A percentile compares a stretch with the other conserved stretches of the same genome.
These are phyloP conservation scores for Epichloe sp. DNA, from an alignment of 2,329 filamentous ascomycete genomes.

Conservation along the genomic window DNA sequence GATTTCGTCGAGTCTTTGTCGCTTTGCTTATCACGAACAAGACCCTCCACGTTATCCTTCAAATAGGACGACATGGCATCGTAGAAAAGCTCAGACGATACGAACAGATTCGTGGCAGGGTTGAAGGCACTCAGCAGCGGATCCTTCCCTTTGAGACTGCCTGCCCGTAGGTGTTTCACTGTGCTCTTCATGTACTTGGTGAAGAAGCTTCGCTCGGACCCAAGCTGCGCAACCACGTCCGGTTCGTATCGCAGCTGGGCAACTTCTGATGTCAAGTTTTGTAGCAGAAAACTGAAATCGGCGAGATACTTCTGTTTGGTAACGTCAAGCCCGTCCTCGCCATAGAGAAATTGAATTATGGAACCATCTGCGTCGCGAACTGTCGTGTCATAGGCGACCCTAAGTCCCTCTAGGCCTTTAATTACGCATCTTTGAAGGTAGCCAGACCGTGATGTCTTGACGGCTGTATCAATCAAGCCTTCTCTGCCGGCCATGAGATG, in stretches of 20 bases:
- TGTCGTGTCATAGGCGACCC: slow-evolving; percentile 84
- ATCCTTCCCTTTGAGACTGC: slow-evolving; percentile 49
- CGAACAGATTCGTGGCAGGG: slow-evolving; percentile 67
- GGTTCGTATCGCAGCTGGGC: slow-evolving; percentile 58
- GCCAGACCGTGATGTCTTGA: slow-evolving; percentile 94
- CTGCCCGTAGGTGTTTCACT: slow-evolving; percentile 54
- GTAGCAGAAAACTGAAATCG: slow-evolving; percentile 80
- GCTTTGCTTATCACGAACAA: slow-evolving; percentile 34
- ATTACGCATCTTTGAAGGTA: slow-evolving; percentile 95
- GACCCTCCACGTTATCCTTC: slow-evolving; percentile 56
- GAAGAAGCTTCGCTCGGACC: slow-evolving; percentile 43
- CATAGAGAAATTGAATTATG: slow-evolving; percentile 89
- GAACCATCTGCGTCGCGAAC: slow-evolving; percentile 90
- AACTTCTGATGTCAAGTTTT: slow-evolving; percentile 72
- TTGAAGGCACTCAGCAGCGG: slow-evolving; percentile 62
- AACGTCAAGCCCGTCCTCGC: slow-evolving; percentile 89
- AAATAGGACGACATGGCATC: slow-evolving; percentile 60
- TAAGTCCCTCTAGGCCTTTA: slow-evolving; percentile 94
- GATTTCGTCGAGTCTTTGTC: slow-evolving; percentile 22
- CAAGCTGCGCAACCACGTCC: slow-evolving; percentile 30
- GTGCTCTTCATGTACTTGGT: slow-evolving; percentile 73
- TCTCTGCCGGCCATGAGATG: slow-evolving; percentile 99
- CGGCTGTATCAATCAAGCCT: slow-evolving; percentile 95
- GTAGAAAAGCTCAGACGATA: slow-evolving; percentile 81
- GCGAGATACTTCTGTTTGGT: slow-evolving; percentile 85